A percentile compares a stretch with the other conserved stretches of the same genome.
Conservation (phyloP, 495 filamentous ascomycete species). For the Aspergillus conjunctus region DNA sequence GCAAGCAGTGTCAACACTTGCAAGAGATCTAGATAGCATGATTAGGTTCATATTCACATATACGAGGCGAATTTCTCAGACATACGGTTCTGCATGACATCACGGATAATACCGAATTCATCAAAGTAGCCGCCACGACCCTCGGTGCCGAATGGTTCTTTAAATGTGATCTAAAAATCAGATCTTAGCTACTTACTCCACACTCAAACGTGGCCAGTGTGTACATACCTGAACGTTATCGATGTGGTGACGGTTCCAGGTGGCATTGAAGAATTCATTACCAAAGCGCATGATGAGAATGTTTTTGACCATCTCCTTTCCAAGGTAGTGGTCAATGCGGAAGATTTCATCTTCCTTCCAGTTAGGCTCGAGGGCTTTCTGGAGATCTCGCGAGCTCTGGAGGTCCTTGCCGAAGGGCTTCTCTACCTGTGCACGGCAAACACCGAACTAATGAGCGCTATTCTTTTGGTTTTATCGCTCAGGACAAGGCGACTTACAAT, state of each 20-base stretch:
- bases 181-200: slow-evolving; percentile 14
- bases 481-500: slow-evolving; percentile 62
- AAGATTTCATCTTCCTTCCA: slow-evolving; percentile 99
- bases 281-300: slow-evolving; percentile 97
- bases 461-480: background rate
- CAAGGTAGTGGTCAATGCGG: slow-evolving; percentile 99
- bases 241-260: slow-evolving; percentile 99
- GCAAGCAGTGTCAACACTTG: slow-evolving; percentile 95
- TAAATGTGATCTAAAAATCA: slow-evolving; percentile 80
- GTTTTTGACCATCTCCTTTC: slow-evolving; percentile 99
- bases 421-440: slow-evolving; percentile 69
- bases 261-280: slow-evolving; percentile 98
- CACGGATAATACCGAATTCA: slow-evolving; percentile 98
- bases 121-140: slow-evolving; percentile 99
- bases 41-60: slow-evolving; percentile 22
- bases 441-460: slow-evolving; percentile 18
- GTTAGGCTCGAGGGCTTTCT: slow-evolving; percentile 93
- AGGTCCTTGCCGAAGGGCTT: slow-evolving; percentile 99
- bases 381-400: slow-evolving; percentile 87
- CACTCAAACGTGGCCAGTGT: background rate
- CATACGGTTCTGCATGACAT: slow-evolving; percentile 93
- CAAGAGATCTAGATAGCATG: slow-evolving; percentile 64
- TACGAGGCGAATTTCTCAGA: slow-evolving; percentile 1
- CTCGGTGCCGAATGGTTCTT: slow-evolving; percentile 99
- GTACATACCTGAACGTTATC: slow-evolving; percentile 78